Evolutionary conservation across 176 grass and related monocot genomes (phyloP).

Genomic region (Miscanthus lutarioriparius): DNA sequence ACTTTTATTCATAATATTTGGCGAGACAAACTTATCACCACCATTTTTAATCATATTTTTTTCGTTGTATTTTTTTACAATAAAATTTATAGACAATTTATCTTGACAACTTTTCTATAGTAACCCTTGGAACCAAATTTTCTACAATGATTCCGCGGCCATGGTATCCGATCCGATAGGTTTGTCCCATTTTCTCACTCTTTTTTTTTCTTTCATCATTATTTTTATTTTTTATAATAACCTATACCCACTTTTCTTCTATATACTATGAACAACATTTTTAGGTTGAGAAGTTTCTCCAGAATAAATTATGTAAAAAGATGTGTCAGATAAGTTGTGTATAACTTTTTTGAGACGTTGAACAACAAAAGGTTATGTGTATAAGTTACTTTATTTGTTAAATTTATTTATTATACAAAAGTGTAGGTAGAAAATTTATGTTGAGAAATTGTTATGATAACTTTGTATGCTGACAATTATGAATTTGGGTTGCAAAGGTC

Average conservation of each 20-base stretch:
- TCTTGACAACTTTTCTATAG: neutral
- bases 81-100: neutral
- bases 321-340: neutral
- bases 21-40: too few species aligned
- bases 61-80: neutral
- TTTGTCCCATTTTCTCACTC: neutral
- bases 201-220: neutral
- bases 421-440: neutral
- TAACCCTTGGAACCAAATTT: neutral
- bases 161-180: neutral
- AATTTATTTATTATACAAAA: neutral
- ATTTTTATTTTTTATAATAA: neutral
- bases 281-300: neutral
- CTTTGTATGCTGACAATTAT: neutral
- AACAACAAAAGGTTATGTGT: neutral
- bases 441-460: neutral
- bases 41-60: neutral
- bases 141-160: too few species aligned
- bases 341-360: neutral
- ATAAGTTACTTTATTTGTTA: neutral
- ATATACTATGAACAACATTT: neutral
- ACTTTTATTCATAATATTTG: neutral
- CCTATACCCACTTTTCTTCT: neutral
- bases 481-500: neutral
- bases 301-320: neutral